Evolutionary conservation across 75 land plant genomes (phyloP).

Genomic region (Ceratopteris richardii): DNA sequence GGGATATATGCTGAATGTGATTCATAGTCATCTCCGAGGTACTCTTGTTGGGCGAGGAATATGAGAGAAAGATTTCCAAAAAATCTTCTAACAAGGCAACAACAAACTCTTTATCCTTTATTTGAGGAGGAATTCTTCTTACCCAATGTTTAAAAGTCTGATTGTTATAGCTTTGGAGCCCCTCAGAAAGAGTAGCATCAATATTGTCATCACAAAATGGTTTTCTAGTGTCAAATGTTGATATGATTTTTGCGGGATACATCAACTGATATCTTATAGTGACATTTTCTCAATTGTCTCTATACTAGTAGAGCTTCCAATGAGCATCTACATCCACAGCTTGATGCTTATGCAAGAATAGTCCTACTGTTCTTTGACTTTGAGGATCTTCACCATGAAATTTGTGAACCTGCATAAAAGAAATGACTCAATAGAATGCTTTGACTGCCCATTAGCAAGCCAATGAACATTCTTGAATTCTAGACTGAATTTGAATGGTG

Average conservation of each 20-base stretch:
- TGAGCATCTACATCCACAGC: slow-evolving; percentile 60
- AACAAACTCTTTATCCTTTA: slow-evolving; percentile 86
- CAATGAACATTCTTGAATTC: slow-evolving; percentile 86
- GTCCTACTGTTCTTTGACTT: slow-evolving; percentile 88
- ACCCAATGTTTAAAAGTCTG: slow-evolving; percentile 60
- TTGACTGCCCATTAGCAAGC: slow-evolving; percentile 91
- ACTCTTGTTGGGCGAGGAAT: background rate
- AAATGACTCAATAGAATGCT: slow-evolving; percentile 83
- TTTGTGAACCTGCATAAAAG: slow-evolving; percentile 93
- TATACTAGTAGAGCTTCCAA: slow-evolving; percentile 82
- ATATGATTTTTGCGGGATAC: slow-evolving; percentile 84
- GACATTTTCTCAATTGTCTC: slow-evolving; percentile 83
- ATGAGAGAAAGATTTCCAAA: slow-evolving; percentile 39
- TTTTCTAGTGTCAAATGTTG: slow-evolving; percentile 80
- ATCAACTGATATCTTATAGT: slow-evolving; percentile 88
- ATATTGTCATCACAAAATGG: slow-evolving; percentile 86
- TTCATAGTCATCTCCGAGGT: too few relatives aligned
- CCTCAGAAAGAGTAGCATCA: slow-evolving; percentile 53
- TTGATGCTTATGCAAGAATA: slow-evolving; percentile 86
- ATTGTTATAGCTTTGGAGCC: slow-evolving; percentile 49
- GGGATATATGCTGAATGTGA: too few relatives aligned
- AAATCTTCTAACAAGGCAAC: slow-evolving; percentile 61
- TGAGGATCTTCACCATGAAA: slow-evolving; percentile 98
- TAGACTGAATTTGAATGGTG: slow-evolving; percentile 93
- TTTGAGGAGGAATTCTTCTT: slow-evolving; percentile 58